Base-by-base conservation (phyloP, 2,329 filamentous ascomycete genomes). In the Aspergillus intermedius region DNA sequence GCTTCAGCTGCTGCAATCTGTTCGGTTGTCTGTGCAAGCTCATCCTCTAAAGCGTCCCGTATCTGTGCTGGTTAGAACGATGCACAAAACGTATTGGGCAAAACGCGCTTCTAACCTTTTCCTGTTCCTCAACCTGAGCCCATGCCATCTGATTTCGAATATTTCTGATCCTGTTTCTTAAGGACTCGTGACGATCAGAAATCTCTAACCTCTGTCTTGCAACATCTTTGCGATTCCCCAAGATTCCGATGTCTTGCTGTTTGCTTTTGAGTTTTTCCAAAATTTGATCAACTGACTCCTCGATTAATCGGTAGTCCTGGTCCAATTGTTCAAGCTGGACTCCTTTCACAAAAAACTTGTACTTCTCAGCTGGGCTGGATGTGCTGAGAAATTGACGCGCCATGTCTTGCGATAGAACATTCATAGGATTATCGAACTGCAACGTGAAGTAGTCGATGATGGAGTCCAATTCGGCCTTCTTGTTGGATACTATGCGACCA, bases 361-460 rank as follows among this genome's bases (percentile, higher is more conserved):
- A 98, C 66, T 98, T 98, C 51, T 91, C 84, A 3, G 80, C 74
- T 0, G 90, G 81, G 2, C 83, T 87, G 10, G 93, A 91, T 32
- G 84, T 81, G 62, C 91, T 95, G 40, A 98, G 78, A 60, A 98
- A 98, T 50, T 95, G 87, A 9, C 93, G 83, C 9, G 93, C 93
- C 68, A 91, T 90, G 64, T 98, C 93, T 67, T 98, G 93, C 0
- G 91, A 95, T 15, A 98, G 77, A 5, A 97, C 87, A 51, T 94
- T 97, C 74, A 98, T 84, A 0, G 93, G 93, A 59, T 98, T 98
- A 63, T 97, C 91, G 49, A 98, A 89, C 66, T 97, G 91, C 39
- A 98, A 75, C 39, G 86, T 88, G 65, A 90, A 97, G 65, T 88
- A 94, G 66, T 98, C 93, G 39, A 89, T 84, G 43, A 98, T 91